Evolutionary conservation across 345 rosid species (phyloP), one percentile per base, ranked within the genome.

Genomic region (Populus alba): DNA sequence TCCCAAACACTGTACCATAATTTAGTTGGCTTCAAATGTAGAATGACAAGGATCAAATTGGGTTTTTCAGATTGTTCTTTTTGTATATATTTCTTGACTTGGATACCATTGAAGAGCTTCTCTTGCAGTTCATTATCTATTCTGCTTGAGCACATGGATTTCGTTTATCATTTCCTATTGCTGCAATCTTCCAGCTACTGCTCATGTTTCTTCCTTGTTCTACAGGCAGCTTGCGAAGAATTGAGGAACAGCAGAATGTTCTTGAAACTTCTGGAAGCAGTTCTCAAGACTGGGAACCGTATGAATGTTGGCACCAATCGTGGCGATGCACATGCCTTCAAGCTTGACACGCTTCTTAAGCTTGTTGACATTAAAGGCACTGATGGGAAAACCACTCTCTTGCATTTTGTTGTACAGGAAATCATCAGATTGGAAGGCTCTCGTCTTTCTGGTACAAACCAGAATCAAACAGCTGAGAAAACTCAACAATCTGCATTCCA

Each of bases 251-350:
- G 97, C 76, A 83, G 90, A 74, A 87, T 92, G 93, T 94, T 96
- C 84, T 74, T 91, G 71, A 96, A 92, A 87, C 98, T 96, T 78
- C 80, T 92, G 7, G 97, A 96, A 83, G 99, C 99, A 2, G 98
- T 96, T 72, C 94, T 94, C 23, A 92, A 88, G 80, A 94, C 99
- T 0, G 97, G 99, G 68, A 94, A 96, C 83, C 85, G 97, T 33
- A 94, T 94, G 99, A 94, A 96, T 62, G 89, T 92, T 53, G 97
- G 97, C 74, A 96, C 99, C n/a, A 91, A 90, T 76, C 90, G 94
- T 8, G 97, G 99, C 0, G 97, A 91, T 66, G 99, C 99, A 0
- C 95, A 86, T 3, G 97, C 99, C 43, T 96, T 94, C 90, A 96
- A 94, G 92, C 97, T 96, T 10, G 97, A 96, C 80, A 96, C 98